Conservation (phyloP, 163 green algal species). For the Scenedesmus sp. region DNA sequence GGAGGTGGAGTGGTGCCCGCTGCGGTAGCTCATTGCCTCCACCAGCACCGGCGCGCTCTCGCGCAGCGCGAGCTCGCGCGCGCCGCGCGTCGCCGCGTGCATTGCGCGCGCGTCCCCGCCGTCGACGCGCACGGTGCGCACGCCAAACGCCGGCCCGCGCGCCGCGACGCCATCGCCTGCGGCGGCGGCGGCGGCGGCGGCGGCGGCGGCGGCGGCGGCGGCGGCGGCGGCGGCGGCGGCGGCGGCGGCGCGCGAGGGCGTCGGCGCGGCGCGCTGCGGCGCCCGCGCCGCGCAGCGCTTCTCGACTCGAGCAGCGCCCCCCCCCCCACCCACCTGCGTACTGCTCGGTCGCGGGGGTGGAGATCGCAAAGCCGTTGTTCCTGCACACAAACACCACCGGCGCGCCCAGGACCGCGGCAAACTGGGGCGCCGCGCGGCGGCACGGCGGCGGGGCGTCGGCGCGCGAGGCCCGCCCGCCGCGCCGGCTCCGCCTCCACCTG, state of each 20-base stretch:
- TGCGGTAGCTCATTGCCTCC: slow-evolving; percentile 88
- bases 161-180: slow-evolving; percentile 89
- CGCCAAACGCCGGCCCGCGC: slow-evolving; percentile 81
- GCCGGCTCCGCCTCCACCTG: no score
- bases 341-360: slow-evolving; percentile 87
- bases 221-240: background rate
- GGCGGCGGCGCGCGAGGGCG: background rate
- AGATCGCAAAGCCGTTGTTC: slow-evolving; percentile 96
- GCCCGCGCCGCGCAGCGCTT: no score
- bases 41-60: slow-evolving; percentile 57
- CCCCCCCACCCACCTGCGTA: slow-evolving; percentile 68
- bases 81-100: slow-evolving; percentile 77
- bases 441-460: no score
- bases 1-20: slow-evolving; percentile 92
- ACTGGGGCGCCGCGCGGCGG: slow-evolving; percentile 91
- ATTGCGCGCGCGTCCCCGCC: slow-evolving; percentile 89
- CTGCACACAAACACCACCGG: slow-evolving; percentile 94
- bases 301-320: no score
- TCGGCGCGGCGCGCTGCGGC: background rate
- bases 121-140: slow-evolving; percentile 86
- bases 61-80: slow-evolving; percentile 63
- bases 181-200: background rate
- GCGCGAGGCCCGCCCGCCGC: no score
- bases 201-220: background rate
- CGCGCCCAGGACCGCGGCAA: slow-evolving; percentile 82